Evolutionary conservation across 176 grass and related monocot species (phyloP), one percentile per base, ranked within the genome.

Genomic region (Eremochloa ophiuroides): DNA sequence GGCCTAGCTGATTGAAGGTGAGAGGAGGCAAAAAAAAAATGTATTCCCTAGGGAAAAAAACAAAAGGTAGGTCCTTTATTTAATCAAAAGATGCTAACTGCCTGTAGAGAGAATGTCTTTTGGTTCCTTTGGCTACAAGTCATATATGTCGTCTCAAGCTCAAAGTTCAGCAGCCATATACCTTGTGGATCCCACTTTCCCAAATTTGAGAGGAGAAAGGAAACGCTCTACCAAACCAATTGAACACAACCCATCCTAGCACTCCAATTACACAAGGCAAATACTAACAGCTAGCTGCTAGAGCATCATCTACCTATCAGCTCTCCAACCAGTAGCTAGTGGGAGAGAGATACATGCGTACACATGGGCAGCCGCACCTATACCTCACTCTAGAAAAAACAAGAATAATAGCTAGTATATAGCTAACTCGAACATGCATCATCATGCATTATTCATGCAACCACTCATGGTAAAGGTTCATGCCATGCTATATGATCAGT

Each of bases 51-150:
- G 55, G 58, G 28, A 20, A 86, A 86, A 86, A 85, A 86, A 86
- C 61, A 64, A 73, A 75, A 75, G 80, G 83, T 73, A 61, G 65
- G 78, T 31, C 73, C 89, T 91, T 88, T 77, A 62, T 29, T 29
- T 29, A 91, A 76, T 84, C 71, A 88, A 88, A 91, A 85, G 89
- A 91, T 91, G 81, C 70, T 84, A 80, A 81, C 85, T 74, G 74
- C 80, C 76, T 29, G 35, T 80, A 65, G 69, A 84, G 83, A 68
- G 88, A 90, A 90, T 90, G 88, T 90, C 68, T 83, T 81, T 35
- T 83, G 60, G 61, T 90, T 86, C 79, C 88, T 90, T 90, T 86
- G 80, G 62, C 68, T 77, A 86, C 66, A 83, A 79, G 83, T 82
- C 82, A 83, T 79, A 83, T 79, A 61, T 59, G 79, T 86, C 68